Percentiles rank a stretch among this genome's conserved stretches.
These are phyloP conservation scores for Furcasterigmium furcatum DNA, from an alignment of 2,329 filamentous ascomycete species.

Conservation along the genomic window DNA sequence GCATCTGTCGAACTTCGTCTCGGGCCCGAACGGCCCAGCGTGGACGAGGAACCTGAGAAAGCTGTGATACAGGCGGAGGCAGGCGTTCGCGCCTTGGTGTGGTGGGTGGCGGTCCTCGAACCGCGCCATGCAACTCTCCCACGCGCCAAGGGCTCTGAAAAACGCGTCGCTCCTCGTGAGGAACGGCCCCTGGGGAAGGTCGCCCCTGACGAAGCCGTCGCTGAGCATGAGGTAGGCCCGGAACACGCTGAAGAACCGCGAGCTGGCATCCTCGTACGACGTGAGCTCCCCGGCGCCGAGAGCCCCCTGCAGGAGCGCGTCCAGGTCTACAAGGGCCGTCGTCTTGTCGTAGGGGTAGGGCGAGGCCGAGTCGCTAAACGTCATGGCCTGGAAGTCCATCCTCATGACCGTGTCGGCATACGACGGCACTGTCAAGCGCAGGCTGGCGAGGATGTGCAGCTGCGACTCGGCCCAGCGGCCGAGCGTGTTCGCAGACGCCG, in stretches of 20 bases:
- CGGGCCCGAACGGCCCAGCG: conserved; percentile 16
- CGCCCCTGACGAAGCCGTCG: background rate
- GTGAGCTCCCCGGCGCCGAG: background rate
- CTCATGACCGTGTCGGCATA: conserved; percentile 17
- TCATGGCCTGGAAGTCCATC: conserved; percentile 28
- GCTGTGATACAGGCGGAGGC: conserved; percentile 25
- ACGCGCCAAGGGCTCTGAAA: background rate
- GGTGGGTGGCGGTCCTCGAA: too few species aligned
- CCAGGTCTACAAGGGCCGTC: background rate
- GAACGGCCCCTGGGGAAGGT: background rate
- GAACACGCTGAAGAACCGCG: background rate
- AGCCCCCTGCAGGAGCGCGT: background rate
- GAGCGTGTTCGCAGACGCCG: conserved; percentile 25
- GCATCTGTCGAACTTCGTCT: conserved; percentile 21
- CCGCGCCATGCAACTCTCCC: background rate
- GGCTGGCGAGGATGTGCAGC: conserved; percentile 25
- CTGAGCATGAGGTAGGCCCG: background rate
- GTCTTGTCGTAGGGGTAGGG: conserved; percentile 21
- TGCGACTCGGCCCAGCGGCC: conserved; percentile 25
- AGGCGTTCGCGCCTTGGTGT: too few species aligned
- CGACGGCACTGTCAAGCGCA: conserved; percentile 18
- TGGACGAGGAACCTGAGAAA: conserved; percentile 14
- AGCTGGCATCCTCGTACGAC: background rate
- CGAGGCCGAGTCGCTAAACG: conserved; percentile 24
- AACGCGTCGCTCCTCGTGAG: background rate